These are phyloP conservation scores for Aspergillus hiratsukae DNA, from an alignment of 2,329 filamentous ascomycete species.

Conservation along the genomic window DNA sequence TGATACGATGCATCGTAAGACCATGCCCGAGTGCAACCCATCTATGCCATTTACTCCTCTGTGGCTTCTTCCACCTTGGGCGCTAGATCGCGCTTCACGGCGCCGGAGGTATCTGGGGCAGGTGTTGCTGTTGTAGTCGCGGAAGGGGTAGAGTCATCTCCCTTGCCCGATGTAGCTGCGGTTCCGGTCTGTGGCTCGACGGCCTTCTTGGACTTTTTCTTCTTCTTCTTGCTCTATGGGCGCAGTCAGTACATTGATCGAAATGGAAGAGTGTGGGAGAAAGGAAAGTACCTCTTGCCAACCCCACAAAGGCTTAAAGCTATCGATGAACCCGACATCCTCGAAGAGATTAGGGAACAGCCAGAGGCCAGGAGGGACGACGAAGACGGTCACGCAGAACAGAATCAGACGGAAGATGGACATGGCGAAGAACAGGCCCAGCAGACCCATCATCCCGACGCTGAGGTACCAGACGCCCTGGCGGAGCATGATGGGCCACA, in stretches of 20 bases:
- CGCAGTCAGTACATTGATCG: slow-evolving; percentile 5
- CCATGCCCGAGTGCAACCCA: background rate
- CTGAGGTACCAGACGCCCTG: slow-evolving; percentile 96
- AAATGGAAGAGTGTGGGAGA: background rate
- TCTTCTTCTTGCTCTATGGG: slow-evolving; percentile 35
- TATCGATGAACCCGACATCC: slow-evolving; percentile 97
- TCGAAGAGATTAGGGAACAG: slow-evolving; percentile 97
- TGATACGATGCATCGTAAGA: background rate
- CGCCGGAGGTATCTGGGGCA: slow-evolving; percentile 28
- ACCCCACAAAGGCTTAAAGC: slow-evolving; percentile 92
- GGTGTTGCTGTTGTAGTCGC: slow-evolving; percentile 35
- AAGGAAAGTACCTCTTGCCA: slow-evolving; percentile 80
- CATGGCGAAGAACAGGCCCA: slow-evolving; percentile 96
- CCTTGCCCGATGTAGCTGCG: background rate
- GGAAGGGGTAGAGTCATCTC: slow-evolving; percentile 17
- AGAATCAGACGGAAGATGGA: slow-evolving; percentile 93
- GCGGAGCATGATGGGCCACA: slow-evolving; percentile 89
- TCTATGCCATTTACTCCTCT: slow-evolving; percentile 29
- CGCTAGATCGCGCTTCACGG: slow-evolving; percentile 37
- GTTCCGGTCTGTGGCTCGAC: slow-evolving; percentile 3
- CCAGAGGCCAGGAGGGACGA: slow-evolving; percentile 84
- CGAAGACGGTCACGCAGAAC: slow-evolving; percentile 88
- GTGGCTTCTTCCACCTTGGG: slow-evolving; percentile 45
- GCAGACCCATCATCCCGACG: slow-evolving; percentile 84
- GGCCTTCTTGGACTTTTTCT: slow-evolving; percentile 35